These are phyloP conservation scores for Aspergillus fischeri DNA, from an alignment of 2,329 filamentous ascomycete genomes.

Conservation along the genomic window DNA sequence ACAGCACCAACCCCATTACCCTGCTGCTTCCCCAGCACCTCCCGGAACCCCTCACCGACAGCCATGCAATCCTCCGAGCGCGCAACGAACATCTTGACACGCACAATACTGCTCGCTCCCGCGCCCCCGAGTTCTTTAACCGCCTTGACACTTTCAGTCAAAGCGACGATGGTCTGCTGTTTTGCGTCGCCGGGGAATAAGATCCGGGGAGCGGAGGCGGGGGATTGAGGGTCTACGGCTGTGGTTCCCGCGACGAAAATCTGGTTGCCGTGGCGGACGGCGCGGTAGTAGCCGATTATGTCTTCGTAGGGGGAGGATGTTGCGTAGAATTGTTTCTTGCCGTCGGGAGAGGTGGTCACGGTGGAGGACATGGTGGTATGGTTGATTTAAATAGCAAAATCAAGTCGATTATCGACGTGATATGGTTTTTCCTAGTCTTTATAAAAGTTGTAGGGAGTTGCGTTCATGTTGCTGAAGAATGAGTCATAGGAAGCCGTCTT, in stretches of 20 bases:
- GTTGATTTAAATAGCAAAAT: neutral
- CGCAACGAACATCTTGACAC: constrained; percentile 34
- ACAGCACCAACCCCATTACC: constrained; percentile 25
- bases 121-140: constrained; percentile 30
- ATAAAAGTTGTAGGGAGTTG: neutral
- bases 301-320: constrained; percentile 36
- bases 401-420: neutral
- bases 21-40: constrained; percentile 23
- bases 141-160: constrained; percentile 25
- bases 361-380: neutral
- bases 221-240: constrained; percentile 29
- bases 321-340: constrained; percentile 24
- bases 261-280: constrained; percentile 31
- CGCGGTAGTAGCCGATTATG: constrained; percentile 36
- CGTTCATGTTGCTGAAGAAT: neutral
- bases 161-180: constrained; percentile 27
- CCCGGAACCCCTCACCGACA: constrained; percentile 28
- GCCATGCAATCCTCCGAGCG: constrained; percentile 25
- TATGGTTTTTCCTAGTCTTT: neutral
- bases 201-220: constrained; percentile 24
- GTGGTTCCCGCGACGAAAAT: constrained; percentile 40
- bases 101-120: constrained; percentile 29
- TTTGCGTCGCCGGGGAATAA: constrained; percentile 29
- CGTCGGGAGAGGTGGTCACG: neutral
- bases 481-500: neutral